Evolutionary conservation across 495 filamentous ascomycete species (phyloP), one percentile per base, ranked within the genome.

Genomic region (Bacidia gigantensis): DNA sequence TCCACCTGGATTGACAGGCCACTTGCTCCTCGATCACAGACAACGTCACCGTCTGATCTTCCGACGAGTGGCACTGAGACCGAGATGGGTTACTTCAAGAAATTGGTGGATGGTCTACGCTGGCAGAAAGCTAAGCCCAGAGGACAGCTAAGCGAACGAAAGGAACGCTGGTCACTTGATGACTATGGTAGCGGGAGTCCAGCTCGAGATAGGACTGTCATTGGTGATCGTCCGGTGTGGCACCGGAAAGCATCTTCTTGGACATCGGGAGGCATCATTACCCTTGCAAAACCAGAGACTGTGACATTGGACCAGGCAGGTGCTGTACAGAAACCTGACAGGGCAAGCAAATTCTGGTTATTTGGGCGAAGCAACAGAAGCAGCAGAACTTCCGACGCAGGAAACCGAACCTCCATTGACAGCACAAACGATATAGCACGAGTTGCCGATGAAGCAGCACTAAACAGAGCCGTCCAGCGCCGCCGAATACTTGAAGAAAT

Each of bases 401-500:
- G 77, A 2, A 58, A 65, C 43, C 73, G 86, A 23, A 64, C 62
- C 23, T 90, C 87, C 0, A 75, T 80, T 44, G 87, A 92, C 38
- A 87, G 82, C 56, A 66, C 67, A 40, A 74, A 73, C 51, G 65
- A 70, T 18, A 70, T 74, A 7, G 69, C 40, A 60, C 69, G 46
- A 60, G 70, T n/a, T 11, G 64, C 80, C 26, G 88, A 95, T 58
- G 76, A 83, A 51, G 81, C 71, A n/a, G 82, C 83, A 22, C 76
- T 76, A 41, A 75, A 77, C 49, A 74, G 92, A 21, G 74, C 87
- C 11, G 60, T 83, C 39, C 83, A 88, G 58, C 76, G 92, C 48
- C 80, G 86, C 10, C 78, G 78, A 51, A 80, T 89, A 18, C 62
- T 97, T 39, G 84, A 87, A 57, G 92, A 98, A 64, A 68, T 98